A percentile compares a stretch with the other conserved stretches of the same genome.
phyloP scores from a whole-genome alignment of 768 basidiomycete genomes.

The Pulveroboletus sp. region DNA sequence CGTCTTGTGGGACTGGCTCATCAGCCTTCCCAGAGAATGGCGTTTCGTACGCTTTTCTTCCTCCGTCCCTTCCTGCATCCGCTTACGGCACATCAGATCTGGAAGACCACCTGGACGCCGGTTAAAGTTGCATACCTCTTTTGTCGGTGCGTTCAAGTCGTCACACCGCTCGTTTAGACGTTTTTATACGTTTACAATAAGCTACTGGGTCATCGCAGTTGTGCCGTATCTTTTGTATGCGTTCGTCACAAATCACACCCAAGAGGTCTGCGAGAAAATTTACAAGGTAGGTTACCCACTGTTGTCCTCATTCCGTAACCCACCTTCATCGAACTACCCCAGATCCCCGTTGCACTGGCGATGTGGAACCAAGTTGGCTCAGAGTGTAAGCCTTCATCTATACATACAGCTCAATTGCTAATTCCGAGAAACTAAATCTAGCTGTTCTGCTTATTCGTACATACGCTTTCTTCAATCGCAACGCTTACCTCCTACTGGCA shows the following conservation, averaged over 20 bases:
- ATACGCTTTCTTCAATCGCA: slow-evolving; percentile 83
- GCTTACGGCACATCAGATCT: slow-evolving; percentile 46
- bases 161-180: slow-evolving; percentile 2
- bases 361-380: slow-evolving; percentile 89
- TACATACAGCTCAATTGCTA: not conserved
- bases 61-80: not conserved
- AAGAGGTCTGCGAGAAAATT: slow-evolving; percentile 61
- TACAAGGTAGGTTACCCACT: slow-evolving; percentile 50
- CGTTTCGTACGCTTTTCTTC: slow-evolving; percentile 58
- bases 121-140: slow-evolving; percentile 81
- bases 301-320: not conserved
- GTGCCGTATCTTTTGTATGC: slow-evolving; percentile 76
- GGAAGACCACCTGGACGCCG: slow-evolving; percentile 81
- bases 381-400: slow-evolving; percentile 47
- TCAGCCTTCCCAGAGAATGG: slow-evolving; percentile 73
- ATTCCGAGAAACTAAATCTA: slow-evolving; percentile 26
- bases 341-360: slow-evolving; percentile 78
- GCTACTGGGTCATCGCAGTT: slow-evolving; percentile 80
- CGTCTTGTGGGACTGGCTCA: slow-evolving; percentile 82
- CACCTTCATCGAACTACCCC: not conserved
- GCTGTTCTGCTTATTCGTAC: slow-evolving; percentile 80
- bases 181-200: slow-evolving; percentile 27
- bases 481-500: slow-evolving; percentile 58
- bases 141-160: slow-evolving; percentile 58
- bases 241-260: slow-evolving; percentile 66